Percentiles rank a stretch among this genome's conserved stretches.
These are phyloP conservation scores for Fusarium torulosum DNA, from an alignment of 2,329 filamentous ascomycete genomes.

Conservation along the genomic window DNA sequence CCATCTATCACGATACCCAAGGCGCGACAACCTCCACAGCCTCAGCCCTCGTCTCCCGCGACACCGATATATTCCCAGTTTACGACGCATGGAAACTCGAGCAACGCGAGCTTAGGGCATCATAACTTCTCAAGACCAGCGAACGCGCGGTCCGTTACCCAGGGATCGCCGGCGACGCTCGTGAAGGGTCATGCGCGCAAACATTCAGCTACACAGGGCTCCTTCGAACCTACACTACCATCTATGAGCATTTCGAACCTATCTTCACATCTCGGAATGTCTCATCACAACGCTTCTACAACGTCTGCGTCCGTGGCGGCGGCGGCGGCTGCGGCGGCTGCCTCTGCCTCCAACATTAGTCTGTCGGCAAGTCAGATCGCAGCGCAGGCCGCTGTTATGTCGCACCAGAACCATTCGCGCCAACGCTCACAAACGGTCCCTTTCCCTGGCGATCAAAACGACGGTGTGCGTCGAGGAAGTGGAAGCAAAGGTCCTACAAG, in stretches of 20 bases:
- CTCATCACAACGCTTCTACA: slow-evolving; percentile 48
- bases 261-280: slow-evolving; percentile 63
- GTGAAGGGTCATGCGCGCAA: slow-evolving; percentile 68
- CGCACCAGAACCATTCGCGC: slow-evolving; percentile 67
- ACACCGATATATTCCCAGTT: slow-evolving; percentile 65
- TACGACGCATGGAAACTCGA: slow-evolving; percentile 61
- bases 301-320: slow-evolving; percentile 37
- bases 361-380: slow-evolving; percentile 81
- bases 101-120: slow-evolving; percentile 57
- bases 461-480: slow-evolving; percentile 59
- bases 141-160: slow-evolving; percentile 49
- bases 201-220: slow-evolving; percentile 79
- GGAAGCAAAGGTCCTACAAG: slow-evolving; percentile 66
- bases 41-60: slow-evolving; percentile 52
- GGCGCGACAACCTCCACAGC: slow-evolving; percentile 55
- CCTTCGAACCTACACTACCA: slow-evolving; percentile 80
- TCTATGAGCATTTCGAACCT: slow-evolving; percentile 69
- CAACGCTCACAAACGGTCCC: slow-evolving; percentile 82
- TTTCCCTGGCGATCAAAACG: slow-evolving; percentile 62
- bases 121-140: slow-evolving; percentile 70
- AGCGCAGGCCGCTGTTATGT: slow-evolving; percentile 81
- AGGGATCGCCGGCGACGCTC: slow-evolving; percentile 50
- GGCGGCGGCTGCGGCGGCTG: slow-evolving; percentile 52
- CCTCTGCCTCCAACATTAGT: slow-evolving; percentile 54
- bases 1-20: slow-evolving; percentile 61